phyloP scores from a whole-genome alignment of 2,329 filamentous ascomycete genomes.

The Rhynchosporium agropyri region DNA sequence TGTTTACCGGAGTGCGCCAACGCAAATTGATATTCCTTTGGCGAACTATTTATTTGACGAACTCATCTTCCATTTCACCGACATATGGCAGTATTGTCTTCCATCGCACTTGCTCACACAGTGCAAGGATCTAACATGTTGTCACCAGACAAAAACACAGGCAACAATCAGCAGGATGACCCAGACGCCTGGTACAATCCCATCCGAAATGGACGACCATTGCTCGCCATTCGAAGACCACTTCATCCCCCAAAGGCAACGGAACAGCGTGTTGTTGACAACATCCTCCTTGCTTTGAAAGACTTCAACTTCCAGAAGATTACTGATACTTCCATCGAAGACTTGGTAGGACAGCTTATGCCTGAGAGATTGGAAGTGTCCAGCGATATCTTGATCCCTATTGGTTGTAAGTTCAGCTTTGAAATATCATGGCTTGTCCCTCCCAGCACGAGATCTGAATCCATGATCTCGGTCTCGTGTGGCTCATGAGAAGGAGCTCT shows the following conservation, averaged over 20 bases:
- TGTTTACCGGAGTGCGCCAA: neutral
- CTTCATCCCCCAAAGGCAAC: neutral
- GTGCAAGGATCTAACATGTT: neutral
- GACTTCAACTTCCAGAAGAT: slow-evolving; percentile 10
- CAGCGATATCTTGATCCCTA: neutral
- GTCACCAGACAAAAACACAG: neutral
- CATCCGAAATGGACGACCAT: slow-evolving; percentile 2
- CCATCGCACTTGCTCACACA: neutral
- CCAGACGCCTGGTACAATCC: slow-evolving; percentile 1
- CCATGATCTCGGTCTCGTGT: neutral
- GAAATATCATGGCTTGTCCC: neutral
- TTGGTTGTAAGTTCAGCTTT: slow-evolving; percentile 8
- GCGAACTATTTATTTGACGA: neutral
- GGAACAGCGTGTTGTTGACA: neutral
- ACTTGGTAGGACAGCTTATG: neutral
- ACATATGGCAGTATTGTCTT: neutral
- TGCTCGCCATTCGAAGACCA: slow-evolving; percentile 3
- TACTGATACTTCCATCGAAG: neutral
- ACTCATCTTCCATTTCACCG: neutral
- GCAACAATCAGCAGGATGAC: neutral
- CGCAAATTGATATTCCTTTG: neutral
- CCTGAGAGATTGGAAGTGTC: neutral
- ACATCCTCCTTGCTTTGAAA: neutral
- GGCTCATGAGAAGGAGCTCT: neutral
- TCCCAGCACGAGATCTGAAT: neutral